phyloP scores from a whole-genome alignment of 441 rosid genomes.

The Aquilaria agallochum region DNA sequence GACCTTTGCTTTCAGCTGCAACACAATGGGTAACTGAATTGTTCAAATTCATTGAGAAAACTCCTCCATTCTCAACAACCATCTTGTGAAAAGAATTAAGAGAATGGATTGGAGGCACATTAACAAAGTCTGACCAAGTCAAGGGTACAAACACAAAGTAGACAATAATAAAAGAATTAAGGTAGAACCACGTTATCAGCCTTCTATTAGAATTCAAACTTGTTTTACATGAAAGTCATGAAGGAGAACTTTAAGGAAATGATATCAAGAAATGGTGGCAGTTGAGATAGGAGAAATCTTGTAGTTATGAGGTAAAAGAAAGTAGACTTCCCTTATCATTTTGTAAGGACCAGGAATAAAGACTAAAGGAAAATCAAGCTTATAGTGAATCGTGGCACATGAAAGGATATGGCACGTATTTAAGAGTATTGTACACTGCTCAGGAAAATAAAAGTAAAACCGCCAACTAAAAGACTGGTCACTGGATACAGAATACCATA shows the following conservation, averaged over 20 bases:
- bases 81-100: slow-evolving; percentile 78
- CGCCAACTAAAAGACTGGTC: slow-evolving; percentile 5
- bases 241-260: no score
- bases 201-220: background rate
- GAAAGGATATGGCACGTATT: no score
- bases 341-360: no score
- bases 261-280: no score
- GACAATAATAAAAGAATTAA: background rate
- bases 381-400: no score
- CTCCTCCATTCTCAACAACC: slow-evolving; percentile 96
- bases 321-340: no score
- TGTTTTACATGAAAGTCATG: background rate
- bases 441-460: slow-evolving; percentile 4
- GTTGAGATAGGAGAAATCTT: no score
- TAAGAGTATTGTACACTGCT: no score
- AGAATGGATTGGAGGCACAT: slow-evolving; percentile 59
- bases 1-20: slow-evolving; percentile 95
- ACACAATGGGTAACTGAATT: slow-evolving; percentile 83
- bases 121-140: slow-evolving; percentile 70
- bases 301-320: no score
- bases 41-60: slow-evolving; percentile 94
- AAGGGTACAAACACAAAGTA: slow-evolving; percentile 31
- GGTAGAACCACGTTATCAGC: background rate
- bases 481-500: slow-evolving; percentile 94
- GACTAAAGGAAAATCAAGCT: no score